Evolutionary conservation across 306 rosid genomes (phyloP).

Genomic region (Dalbergia oliveri): DNA sequence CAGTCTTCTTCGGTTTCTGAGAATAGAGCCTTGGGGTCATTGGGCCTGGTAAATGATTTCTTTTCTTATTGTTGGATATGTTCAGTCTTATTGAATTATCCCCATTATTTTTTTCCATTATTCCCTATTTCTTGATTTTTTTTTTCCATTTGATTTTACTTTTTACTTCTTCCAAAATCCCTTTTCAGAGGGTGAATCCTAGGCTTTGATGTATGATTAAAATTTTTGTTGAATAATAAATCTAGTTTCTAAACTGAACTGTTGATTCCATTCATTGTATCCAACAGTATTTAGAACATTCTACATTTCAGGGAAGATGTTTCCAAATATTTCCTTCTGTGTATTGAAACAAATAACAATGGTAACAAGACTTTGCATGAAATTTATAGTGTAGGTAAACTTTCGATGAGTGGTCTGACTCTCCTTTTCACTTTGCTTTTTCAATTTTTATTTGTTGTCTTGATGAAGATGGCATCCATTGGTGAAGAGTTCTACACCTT

Average conservation of each 20-base stretch:
- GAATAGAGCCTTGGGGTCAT: slow-evolving; percentile 97
- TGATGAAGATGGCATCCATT: slow-evolving; percentile 13
- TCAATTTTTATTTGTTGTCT: slow-evolving; percentile 15
- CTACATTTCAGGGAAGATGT: slow-evolving; percentile 30
- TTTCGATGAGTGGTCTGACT: neutral
- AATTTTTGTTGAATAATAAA: neutral
- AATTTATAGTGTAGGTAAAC: slow-evolving; percentile 26
- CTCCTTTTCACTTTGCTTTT: slow-evolving; percentile 20
- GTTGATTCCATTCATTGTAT: slow-evolving; percentile 29
- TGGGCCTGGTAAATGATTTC: slow-evolving; percentile 83
- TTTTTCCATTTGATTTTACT: neutral
- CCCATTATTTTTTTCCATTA: neutral
- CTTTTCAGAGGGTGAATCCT: slow-evolving; percentile 7
- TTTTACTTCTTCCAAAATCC: neutral
- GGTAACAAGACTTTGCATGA: slow-evolving; percentile 13
- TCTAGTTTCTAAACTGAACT: slow-evolving; percentile 12
- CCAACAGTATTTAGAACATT: slow-evolving; percentile 28
- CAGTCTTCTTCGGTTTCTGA: slow-evolving; percentile 95
- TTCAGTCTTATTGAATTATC: slow-evolving; percentile 23
- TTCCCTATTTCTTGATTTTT: too few relatives aligned
- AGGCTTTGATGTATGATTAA: slow-evolving; percentile 19
- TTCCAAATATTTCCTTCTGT: slow-evolving; percentile 35
- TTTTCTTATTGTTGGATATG: slow-evolving; percentile 28
- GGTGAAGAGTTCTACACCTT: slow-evolving; percentile 15
- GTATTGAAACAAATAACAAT: slow-evolving; percentile 38